Conservation (phyloP, 108 stramenopile genomes). For the Nannochloropsis gaditana region DNA sequence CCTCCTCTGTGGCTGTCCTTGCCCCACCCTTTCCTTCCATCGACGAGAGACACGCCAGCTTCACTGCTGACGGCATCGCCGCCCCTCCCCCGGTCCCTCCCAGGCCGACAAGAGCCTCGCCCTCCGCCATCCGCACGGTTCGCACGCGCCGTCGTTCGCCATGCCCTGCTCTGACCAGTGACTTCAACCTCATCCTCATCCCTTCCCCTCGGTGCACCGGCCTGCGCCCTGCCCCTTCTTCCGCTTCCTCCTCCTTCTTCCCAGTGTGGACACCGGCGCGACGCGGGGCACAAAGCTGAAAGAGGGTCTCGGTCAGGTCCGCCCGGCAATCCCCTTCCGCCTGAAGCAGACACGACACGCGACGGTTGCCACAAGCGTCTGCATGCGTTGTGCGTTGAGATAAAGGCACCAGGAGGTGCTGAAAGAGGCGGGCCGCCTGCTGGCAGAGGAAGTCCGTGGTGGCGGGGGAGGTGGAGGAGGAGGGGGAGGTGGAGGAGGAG, state of each 20-base stretch:
- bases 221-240: not conserved
- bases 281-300: no score
- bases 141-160: not conserved
- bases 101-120: not conserved
- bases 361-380: not conserved
- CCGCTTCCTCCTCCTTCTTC: not conserved
- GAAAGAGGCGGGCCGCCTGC: not conserved
- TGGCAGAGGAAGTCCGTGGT: not conserved
- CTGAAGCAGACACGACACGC: not conserved
- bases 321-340: not conserved
- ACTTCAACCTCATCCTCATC: not conserved
- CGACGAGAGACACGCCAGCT: no score
- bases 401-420: not conserved
- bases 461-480: not conserved
- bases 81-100: not conserved
- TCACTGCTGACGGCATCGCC: not conserved
- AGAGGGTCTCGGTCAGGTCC: no score
- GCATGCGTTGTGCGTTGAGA: not conserved
- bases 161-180: not conserved
- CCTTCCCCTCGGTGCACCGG: not conserved
- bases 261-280: not conserved
- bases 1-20: no score
- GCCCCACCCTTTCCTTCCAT: not conserved
- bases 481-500: slow-evolving; percentile 13
- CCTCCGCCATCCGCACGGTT: not conserved